phyloP scores from a whole-genome alignment of 192 early-diverging fungal species.

The Mortierella alpina region DNA sequence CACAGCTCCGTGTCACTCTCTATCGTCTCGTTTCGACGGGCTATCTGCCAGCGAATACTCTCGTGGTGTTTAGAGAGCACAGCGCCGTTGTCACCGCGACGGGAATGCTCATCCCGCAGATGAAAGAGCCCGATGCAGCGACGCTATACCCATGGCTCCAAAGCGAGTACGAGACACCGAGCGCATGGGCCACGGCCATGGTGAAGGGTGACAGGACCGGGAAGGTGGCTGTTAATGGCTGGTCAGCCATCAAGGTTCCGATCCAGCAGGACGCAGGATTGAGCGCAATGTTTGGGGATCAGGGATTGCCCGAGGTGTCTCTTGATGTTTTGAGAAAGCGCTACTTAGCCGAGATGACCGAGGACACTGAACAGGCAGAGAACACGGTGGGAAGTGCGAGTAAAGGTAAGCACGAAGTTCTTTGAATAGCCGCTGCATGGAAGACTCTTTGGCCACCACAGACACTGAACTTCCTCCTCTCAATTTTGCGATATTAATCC shows the following conservation, averaged over 20 bases:
- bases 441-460: not conserved
- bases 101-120: conserved; percentile 44
- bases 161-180: conserved; percentile 68
- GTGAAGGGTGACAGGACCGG: conserved; percentile 60
- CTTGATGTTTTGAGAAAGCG: conserved; percentile 51
- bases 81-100: conserved; percentile 44
- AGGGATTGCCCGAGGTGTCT: conserved; percentile 42
- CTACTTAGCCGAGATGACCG: conserved; percentile 38
- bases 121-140: conserved; percentile 18
- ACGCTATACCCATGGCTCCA: conserved; percentile 34
- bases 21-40: conserved; percentile 48
- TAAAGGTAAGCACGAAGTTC: conserved; percentile 5
- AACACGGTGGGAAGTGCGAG: not conserved
- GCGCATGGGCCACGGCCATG: conserved; percentile 73
- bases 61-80: conserved; percentile 44
- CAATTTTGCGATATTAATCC: not conserved
- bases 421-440: not conserved
- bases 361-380: conserved; percentile 5
- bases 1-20: conserved; percentile 40
- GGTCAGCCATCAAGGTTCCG: conserved; percentile 69
- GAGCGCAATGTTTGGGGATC: conserved; percentile 26
- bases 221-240: conserved; percentile 71
- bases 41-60: conserved; percentile 39
- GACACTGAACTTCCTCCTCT: not conserved
- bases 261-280: conserved; percentile 32